These are phyloP conservation scores for Artemisia annua DNA, from an alignment of 129 eudicot genomes.

Conservation along the genomic window DNA sequence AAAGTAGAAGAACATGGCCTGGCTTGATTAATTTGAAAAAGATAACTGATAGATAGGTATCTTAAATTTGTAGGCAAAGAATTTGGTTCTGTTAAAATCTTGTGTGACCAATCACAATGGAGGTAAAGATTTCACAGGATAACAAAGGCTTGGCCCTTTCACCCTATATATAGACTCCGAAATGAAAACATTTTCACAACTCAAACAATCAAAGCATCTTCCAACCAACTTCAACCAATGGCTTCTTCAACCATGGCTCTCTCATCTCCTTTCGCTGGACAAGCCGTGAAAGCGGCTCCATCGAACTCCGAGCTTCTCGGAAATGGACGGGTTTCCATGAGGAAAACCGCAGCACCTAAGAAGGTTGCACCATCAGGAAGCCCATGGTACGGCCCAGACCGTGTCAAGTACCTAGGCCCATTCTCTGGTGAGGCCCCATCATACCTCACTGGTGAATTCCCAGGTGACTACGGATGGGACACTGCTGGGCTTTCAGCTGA, in stretches of 20 bases:
- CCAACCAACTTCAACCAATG: constrained; percentile 30
- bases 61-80: no score
- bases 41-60: no score
- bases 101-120: constrained; percentile 33
- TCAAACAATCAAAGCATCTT: constrained; percentile 12
- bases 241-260: constrained; percentile 71
- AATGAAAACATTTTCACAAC: constrained; percentile 19
- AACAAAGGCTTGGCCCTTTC: constrained; percentile 15
- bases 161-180: constrained; percentile 29
- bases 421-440: constrained; percentile 79
- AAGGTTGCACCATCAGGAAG: constrained; percentile 50
- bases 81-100: constrained; percentile 2
- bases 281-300: constrained; percentile 48
- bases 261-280: constrained; percentile 59
- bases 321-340: constrained; percentile 53
- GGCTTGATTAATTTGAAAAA: no score
- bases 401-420: constrained; percentile 78
- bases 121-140: constrained; percentile 40
- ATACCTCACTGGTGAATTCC: constrained; percentile 76
- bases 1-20: no score
- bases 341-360: constrained; percentile 40
- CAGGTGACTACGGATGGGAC: constrained; percentile 79
- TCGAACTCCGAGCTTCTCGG: constrained; percentile 41
- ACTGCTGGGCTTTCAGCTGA: constrained; percentile 75
- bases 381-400: constrained; percentile 74